Conservation (phyloP, 257 asterid genomes). For the Solanum pinnatisectum region DNA sequence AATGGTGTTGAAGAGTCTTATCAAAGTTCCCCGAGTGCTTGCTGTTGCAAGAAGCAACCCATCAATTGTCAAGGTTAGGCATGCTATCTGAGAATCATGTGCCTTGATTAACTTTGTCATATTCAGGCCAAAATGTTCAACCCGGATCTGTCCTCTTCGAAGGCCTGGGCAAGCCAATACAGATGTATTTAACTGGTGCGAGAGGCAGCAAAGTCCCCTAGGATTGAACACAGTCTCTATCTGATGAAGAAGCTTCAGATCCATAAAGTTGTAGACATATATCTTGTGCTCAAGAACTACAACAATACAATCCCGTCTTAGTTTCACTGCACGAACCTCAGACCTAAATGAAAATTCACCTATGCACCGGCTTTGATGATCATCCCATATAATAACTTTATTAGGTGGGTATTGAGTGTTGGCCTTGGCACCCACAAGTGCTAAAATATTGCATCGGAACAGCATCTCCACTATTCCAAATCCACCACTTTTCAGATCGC, state of each 20-base stretch:
- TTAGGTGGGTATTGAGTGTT: constrained; percentile 81
- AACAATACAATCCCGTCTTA: constrained; percentile 78
- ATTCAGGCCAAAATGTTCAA: constrained; percentile 85
- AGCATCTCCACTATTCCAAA: constrained; percentile 91
- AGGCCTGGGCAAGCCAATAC: constrained; percentile 85
- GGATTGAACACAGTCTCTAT: constrained; percentile 80
- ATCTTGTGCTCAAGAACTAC: constrained; percentile 89
- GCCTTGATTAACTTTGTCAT: constrained; percentile 67
- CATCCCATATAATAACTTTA: constrained; percentile 93
- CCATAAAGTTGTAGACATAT: constrained; percentile 75
- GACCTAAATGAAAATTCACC: constrained; percentile 93
- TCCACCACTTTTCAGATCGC: constrained; percentile 82
- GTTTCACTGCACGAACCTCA: constrained; percentile 75
- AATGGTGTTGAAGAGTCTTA: constrained; percentile 93
- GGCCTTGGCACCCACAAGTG: constrained; percentile 72
- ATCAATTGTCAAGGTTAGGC: constrained; percentile 75
- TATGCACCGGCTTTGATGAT: constrained; percentile 84
- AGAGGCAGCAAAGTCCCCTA: constrained; percentile 85
- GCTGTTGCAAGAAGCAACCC: constrained; percentile 97
- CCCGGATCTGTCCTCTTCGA: constrained; percentile 79
- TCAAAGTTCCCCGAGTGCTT: constrained; percentile 77
- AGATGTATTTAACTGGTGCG: constrained; percentile 67
- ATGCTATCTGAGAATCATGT: constrained; percentile 80
- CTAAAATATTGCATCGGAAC: constrained; percentile 80
- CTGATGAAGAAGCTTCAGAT: constrained; percentile 87